Evolutionary conservation across 495 filamentous ascomycete genomes (phyloP), one percentile per base, ranked within the genome.

Genomic region (Wilcoxina mikolae): DNA sequence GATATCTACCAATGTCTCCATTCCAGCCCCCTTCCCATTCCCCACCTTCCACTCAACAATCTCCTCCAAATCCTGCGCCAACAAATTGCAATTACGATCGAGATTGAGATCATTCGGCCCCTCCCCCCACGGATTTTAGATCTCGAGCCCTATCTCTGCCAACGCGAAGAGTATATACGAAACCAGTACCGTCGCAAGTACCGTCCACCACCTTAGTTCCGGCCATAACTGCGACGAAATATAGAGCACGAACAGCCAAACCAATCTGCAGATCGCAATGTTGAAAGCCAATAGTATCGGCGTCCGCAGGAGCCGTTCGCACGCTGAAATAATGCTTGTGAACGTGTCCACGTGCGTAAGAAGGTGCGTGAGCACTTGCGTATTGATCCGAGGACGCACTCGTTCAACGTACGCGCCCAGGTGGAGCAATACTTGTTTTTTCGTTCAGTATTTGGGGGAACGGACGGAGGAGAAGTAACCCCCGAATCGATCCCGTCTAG

Each of bases 121-220:
- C 33, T 57, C 56, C n/a, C 64, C 64, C 61, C 61, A 66, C 1
- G 64, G 64, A 39, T 66, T 66, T 48, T 66, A 62, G 44, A 66
- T 66, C 39, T 66, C 64, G 3, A 66, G 47, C 4, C 64, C 64
- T 7, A 66, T 59, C 27, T 66, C 64, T 1, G 58, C 57, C 10
- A 66, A 42, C 2, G 59, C 61, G 22, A 66, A 65, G 1, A 66
- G 48, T n/a, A 61, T 58, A 52, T 66, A 66, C 3, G 62, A 62
- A 1, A 56, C 59, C 10, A 66, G 20, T 56, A 64, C 58, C 1
- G 64, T 66, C 17, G 62, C 59, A 9, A 49, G 55, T 3, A 66
- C 55, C 3, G 24, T 66, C 56, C 55, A 59, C 64, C 64, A 66
- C 10, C 59, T 39, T 3, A 66, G 43, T 9, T 60, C 64, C 3